These are phyloP conservation scores for Lasiosphaeria ovina DNA, from an alignment of 495 filamentous ascomycete genomes.

Conservation along the genomic window DNA sequence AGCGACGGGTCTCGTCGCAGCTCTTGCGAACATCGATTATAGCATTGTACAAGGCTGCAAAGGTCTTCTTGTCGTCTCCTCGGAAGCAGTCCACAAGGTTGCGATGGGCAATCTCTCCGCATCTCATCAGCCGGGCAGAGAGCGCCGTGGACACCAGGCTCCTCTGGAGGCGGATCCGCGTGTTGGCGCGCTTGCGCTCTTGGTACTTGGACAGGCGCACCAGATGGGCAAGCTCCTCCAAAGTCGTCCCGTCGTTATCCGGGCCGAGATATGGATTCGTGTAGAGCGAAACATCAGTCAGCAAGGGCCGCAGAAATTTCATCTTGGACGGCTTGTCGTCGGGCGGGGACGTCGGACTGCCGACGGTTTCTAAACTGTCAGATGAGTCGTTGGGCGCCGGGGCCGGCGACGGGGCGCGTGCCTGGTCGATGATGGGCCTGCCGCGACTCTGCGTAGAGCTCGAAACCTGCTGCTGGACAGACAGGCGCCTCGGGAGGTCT, in stretches of 20 bases:
- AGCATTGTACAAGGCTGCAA: constrained; percentile 82
- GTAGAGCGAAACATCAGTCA: constrained; percentile 52
- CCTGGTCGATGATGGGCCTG: constrained; percentile 49
- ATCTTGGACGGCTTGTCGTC: constrained; percentile 29
- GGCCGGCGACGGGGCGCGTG: constrained; percentile 24
- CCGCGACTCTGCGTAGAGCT: constrained; percentile 34
- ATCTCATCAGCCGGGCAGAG: constrained; percentile 74
- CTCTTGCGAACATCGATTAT: constrained; percentile 85
- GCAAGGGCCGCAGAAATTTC: constrained; percentile 41
- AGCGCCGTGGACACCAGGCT: constrained; percentile 71
- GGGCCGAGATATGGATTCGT: constrained; percentile 47
- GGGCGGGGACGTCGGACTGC: constrained; percentile 14
- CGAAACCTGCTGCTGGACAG: constrained; percentile 38
- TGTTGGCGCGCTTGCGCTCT: constrained; percentile 66
- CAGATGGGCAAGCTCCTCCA: constrained; percentile 69
- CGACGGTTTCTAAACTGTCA: constrained; percentile 24
- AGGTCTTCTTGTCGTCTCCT: constrained; percentile 84
- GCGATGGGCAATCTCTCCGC: constrained; percentile 73
- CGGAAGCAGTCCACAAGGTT: constrained; percentile 86
- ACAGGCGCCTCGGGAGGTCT: constrained; percentile 36
- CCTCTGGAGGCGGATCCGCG: constrained; percentile 63
- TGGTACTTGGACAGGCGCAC: constrained; percentile 71
- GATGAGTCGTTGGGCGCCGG: constrained; percentile 26
- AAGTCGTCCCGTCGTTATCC: constrained; percentile 55
- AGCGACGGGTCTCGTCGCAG: constrained; percentile 68